Evolutionary conservation across 176 grass and related monocot species (phyloP).

Genomic region (Tillandsia fasciculata): DNA sequence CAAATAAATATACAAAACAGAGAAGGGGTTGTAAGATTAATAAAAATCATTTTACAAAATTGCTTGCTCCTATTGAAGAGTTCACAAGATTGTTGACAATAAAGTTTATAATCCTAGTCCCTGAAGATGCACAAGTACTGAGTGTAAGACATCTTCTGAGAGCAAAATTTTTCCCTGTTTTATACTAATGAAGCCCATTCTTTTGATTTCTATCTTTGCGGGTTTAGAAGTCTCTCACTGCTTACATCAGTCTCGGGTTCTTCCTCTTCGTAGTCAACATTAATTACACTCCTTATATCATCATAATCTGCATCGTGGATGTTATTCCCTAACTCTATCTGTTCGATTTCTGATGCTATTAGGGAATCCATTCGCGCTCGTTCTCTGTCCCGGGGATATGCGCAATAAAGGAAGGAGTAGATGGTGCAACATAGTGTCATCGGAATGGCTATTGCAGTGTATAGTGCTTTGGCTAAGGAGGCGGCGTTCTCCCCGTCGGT

Average conservation of each 20-base stretch:
- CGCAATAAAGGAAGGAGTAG: slow-evolving; percentile 77
- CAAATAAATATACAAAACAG: too few species aligned
- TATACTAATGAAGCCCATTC: too few species aligned
- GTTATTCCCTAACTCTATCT: slow-evolving; percentile 39
- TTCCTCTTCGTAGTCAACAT: slow-evolving; percentile 28
- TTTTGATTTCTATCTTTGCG: slow-evolving; percentile 12
- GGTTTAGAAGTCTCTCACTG: slow-evolving; percentile 33
- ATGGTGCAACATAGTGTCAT: slow-evolving; percentile 55
- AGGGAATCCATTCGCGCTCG: slow-evolving; percentile 66
- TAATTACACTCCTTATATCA: slow-evolving; percentile 30
- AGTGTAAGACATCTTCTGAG: too few species aligned
- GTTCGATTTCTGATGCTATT: slow-evolving; percentile 54
- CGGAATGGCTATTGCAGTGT: slow-evolving; percentile 59
- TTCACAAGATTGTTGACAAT: too few species aligned
- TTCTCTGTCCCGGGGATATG: slow-evolving; percentile 80
- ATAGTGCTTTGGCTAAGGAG: slow-evolving; percentile 76
- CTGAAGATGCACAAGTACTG: too few species aligned
- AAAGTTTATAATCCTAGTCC: too few species aligned
- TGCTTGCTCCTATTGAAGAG: too few species aligned
- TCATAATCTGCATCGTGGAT: slow-evolving; percentile 5
- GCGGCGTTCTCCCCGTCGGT: slow-evolving; percentile 53
- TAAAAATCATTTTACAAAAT: too few species aligned
- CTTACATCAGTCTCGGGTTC: slow-evolving; percentile 31
- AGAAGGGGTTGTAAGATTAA: too few species aligned
- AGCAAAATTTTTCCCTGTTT: too few species aligned